These are phyloP conservation scores for Pyricularia pennisetigena DNA, from an alignment of 2,329 filamentous ascomycete genomes.

Conservation along the genomic window DNA sequence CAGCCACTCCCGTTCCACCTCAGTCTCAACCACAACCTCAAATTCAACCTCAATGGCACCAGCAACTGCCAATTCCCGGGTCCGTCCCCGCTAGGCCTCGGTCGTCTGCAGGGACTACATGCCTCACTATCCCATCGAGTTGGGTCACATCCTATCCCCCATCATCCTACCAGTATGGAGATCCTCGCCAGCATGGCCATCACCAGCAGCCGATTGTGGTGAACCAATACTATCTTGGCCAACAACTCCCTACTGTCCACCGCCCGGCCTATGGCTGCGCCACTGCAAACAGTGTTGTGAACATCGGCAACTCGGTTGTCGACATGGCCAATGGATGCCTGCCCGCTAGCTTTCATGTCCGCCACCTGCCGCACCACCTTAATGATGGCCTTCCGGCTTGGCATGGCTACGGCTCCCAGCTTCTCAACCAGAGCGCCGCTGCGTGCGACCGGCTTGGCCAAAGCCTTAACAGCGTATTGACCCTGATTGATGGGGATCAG, in stretches of 20 bases:
- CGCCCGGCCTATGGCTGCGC: background rate
- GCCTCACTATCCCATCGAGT: background rate
- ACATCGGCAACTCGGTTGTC: slow-evolving; percentile 22
- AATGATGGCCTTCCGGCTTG: slow-evolving; percentile 32
- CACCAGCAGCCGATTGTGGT: slow-evolving; percentile 31
- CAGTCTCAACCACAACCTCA: background rate
- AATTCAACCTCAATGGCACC: slow-evolving; percentile 3
- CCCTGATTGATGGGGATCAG: slow-evolving; percentile 57
- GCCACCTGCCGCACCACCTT: slow-evolving; percentile 24
- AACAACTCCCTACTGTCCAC: background rate
- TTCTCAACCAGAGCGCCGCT: slow-evolving; percentile 33
- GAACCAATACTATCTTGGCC: slow-evolving; percentile 35
- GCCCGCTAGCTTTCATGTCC: slow-evolving; percentile 12
- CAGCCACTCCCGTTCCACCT: background rate
- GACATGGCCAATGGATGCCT: slow-evolving; percentile 31
- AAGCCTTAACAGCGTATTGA: slow-evolving; percentile 59
- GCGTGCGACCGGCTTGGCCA: slow-evolving; percentile 50
- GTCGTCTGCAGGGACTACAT: slow-evolving; percentile 9
- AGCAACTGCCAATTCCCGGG: slow-evolving; percentile 7
- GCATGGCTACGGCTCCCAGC: slow-evolving; percentile 30
- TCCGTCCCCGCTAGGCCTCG: slow-evolving; percentile 16
- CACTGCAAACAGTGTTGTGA: background rate
- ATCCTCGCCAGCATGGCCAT: background rate
- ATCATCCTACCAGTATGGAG: slow-evolving; percentile 17
- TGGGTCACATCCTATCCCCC: slow-evolving; percentile 8